Conservation (phyloP, 2,329 filamentous ascomycete species). For the Aureobasidium sp. region DNA sequence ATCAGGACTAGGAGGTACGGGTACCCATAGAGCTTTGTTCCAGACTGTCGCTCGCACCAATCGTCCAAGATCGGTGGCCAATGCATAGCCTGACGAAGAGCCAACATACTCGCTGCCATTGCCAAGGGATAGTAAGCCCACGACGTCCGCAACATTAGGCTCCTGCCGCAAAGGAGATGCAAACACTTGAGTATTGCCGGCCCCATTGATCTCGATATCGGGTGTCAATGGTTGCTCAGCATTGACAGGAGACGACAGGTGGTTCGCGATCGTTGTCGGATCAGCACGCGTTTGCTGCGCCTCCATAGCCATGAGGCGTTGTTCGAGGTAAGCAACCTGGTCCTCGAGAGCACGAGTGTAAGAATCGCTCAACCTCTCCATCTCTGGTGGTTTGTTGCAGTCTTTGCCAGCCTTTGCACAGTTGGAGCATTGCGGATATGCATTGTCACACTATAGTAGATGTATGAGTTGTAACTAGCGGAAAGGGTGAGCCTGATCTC, state of each 20-base stretch:
- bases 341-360: not conserved
- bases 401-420: not conserved
- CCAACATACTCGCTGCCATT: not conserved
- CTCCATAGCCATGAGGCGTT: not conserved
- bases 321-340: not conserved
- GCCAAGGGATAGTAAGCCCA: not conserved
- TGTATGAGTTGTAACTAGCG: not conserved
- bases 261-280: not conserved
- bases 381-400: not conserved
- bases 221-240: not conserved
- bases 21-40: conserved; percentile 1
- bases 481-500: not conserved
- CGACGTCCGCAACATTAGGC: not conserved
- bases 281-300: not conserved
- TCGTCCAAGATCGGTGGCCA: not conserved
- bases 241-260: not conserved
- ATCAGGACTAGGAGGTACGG: not conserved
- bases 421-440: not conserved
- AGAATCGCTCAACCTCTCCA: not conserved
- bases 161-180: not conserved
- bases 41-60: not conserved
- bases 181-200: not conserved
- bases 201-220: not conserved
- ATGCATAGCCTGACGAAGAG: not conserved
- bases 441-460: not conserved